Evolutionary conservation across 2,329 filamentous ascomycete genomes (phyloP), one percentile per base, ranked within the genome.

Genomic region (Emergomyces pasteurianus): DNA sequence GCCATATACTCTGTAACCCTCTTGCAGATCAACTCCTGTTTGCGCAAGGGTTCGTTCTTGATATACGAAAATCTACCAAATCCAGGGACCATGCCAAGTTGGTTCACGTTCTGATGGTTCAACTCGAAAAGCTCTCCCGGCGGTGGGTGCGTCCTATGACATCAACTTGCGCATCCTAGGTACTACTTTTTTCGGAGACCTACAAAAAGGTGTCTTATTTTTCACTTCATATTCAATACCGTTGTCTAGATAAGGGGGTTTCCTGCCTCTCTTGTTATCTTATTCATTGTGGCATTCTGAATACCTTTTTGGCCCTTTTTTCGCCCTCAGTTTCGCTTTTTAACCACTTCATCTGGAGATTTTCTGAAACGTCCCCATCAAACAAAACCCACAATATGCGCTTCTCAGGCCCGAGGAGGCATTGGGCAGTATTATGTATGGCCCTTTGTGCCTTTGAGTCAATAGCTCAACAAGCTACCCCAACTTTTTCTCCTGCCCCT

Each of bases 401-500:
- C 26, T 53, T 53, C 5, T 28, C 18, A 34, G 18, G n/a, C 2
- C n/a, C n/a, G n/a, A n/a, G 16, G 3, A n/a, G 18, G 28, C 28
- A 31, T 26, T 53, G 50, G 50, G 50, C 50, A 9, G 36, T 34
- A 53, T 16, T 53, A 53, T 53, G 28, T 53, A 53, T 36, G 16
- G 50, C 28, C 12, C 5, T 28, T 50, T 28, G 21, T 23, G 21
- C n/a, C 28, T 50, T 28, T 31, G 26, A 53, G 31, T 53, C 50
- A 34, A 18, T 34, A 3, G 50, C 50, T n/a, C 50, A 53, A 28
- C 50, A 31, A 8, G 26, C 31, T 6, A 18, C 50, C 16, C 26
- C 50, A 14, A 12, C 26, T 9, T 16, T 36, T 36, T 80, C 62
- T 12, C 64, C 63, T 23, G 23, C 40, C 5, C 60, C 62, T 7